Base-by-base conservation (phyloP, 768 basidiomycete genomes). In the Amanita pallidorosea region DNA sequence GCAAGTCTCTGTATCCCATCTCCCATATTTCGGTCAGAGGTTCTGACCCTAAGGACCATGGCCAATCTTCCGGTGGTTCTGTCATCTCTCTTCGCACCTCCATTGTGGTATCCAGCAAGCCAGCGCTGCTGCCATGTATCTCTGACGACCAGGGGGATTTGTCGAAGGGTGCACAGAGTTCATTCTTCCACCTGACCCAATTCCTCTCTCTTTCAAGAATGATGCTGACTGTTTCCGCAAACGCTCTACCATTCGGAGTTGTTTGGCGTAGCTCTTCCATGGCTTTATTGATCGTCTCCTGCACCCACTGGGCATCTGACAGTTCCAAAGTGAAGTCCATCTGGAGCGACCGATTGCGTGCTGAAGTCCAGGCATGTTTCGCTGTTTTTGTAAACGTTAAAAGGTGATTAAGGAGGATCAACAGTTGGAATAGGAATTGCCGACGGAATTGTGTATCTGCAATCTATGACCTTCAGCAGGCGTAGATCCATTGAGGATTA, bases 391-490 rank as follows among this genome's bases (percentile, higher is more conserved):
- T 89, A 61, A 88, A 88, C 2, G 73, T 79, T 18, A 84, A 71
- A 23, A 93, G 73, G 61, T 89, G 85, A 45, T 80, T 74, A 37
- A 90, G 72, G n/a, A 88, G 72, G 37, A 88, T 85, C 17, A 88
- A 70, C 3, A 89, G 67, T 59, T 96, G 92, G 61, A 94, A 83
- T 17, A 95, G 73, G 65, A 93, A 81, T 66, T 95, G 93, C 13
- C 90, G 81, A n/a, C 92, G 85, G 71, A 96, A 96, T 58, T 87
- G 80, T 0, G 87, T 87, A 60, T 94, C 92, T 18, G 90, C 85
- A 47, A 94, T 79, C 91, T 93, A 60, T 6, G 55, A 45, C 42
- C 55, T 42, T 52, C 43, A 55, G 47, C 48, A 46, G 31, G 29
- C 31, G 9, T 29, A 45, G 25, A 48, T 11, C 37, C 27, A 22